phyloP scores from a whole-genome alignment of 2,329 filamentous ascomycete species.

The Colletotrichum eleusines region DNA sequence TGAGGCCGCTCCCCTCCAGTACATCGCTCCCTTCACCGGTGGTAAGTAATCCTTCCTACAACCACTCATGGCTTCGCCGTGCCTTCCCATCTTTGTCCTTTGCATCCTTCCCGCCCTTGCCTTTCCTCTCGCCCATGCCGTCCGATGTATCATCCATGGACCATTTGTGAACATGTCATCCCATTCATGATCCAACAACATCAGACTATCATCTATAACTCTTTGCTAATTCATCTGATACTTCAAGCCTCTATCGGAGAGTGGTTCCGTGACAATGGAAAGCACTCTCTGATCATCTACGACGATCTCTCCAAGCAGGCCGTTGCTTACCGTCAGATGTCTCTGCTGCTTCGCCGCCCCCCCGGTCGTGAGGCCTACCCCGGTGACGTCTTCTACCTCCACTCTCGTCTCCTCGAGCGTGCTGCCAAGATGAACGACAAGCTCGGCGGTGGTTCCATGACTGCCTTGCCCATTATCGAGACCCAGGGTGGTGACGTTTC shows the following conservation, averaged over 20 bases:
- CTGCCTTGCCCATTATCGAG: constrained; percentile 97
- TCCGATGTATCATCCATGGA: no score
- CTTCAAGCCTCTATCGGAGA: constrained; percentile 67
- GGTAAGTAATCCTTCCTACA: constrained; percentile 38
- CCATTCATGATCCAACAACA: not conserved
- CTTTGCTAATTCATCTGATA: not conserved
- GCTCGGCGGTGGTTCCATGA: constrained; percentile 95
- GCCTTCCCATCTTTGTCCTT: not conserved
- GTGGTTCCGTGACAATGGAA: constrained; percentile 85
- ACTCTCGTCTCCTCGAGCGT: constrained; percentile 99
- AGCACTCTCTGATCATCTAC: constrained; percentile 90
- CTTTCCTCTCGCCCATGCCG: not conserved
- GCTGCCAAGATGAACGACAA: constrained; percentile 99
- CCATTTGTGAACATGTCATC: not conserved
- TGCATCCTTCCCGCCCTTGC: not conserved
- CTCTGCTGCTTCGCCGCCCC: constrained; percentile 94
- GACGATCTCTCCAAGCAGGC: constrained; percentile 99
- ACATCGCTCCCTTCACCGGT: constrained; percentile 93
- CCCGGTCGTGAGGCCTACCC: constrained; percentile 99
- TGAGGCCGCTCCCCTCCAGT: constrained; percentile 95
- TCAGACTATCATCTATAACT: not conserved
- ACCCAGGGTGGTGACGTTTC: constrained; percentile 99
- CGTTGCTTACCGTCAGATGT: constrained; percentile 99
- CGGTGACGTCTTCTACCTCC: constrained; percentile 99
- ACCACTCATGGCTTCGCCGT: not conserved